Evolutionary conservation across 1,284 basidiomycete species (phyloP), one percentile per base, ranked within the genome.

Genomic region (Acaromyces ingoldii): DNA sequence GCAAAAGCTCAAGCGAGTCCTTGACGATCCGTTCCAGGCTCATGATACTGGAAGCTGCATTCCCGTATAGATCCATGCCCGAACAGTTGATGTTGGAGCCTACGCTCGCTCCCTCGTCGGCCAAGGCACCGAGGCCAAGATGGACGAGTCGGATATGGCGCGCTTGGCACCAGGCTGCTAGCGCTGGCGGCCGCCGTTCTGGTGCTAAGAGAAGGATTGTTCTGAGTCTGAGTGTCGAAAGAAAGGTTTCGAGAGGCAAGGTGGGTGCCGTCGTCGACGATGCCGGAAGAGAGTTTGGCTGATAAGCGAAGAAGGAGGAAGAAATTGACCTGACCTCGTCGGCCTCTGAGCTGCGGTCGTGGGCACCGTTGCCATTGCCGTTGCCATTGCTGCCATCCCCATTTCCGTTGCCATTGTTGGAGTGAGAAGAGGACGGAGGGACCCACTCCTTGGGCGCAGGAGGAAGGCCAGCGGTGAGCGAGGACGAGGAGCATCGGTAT

Each of bases 171-270:
- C 62, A 74, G 1, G 51, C 25, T 0, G 53, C 51, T 0, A 74
- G 55, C 10, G 49, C 42, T 1, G 57, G 54, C 1, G 70, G 63
- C 11, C 65, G 65, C 17, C 63, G 51, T 40, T 74, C 72, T 13
- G 69, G 62, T 0, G 69, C 65, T 4, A 74, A 58, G 4, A 65
- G 56, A 9, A 74, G 50, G 25, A 72, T 56, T n/a, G 63, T 72
- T 9, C 51, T 51, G 6, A 72, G 60, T 2, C 60, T 51, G 0
- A 74, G 58, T 0, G 57, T 53, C 61, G 62, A 26, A 55, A 65
- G 10, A 52, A 49, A 3, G 60, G 54, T 11, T 26, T 24, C 9
- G 33, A 31, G 30, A 30, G 42, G 42, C 5, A 31, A 31, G 22
- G 13, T 29, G 15, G 42, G 13, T 30, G 24, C 5, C 21, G 13